phyloP scores from a whole-genome alignment of 768 basidiomycete genomes.

The Auricularia cornea region DNA sequence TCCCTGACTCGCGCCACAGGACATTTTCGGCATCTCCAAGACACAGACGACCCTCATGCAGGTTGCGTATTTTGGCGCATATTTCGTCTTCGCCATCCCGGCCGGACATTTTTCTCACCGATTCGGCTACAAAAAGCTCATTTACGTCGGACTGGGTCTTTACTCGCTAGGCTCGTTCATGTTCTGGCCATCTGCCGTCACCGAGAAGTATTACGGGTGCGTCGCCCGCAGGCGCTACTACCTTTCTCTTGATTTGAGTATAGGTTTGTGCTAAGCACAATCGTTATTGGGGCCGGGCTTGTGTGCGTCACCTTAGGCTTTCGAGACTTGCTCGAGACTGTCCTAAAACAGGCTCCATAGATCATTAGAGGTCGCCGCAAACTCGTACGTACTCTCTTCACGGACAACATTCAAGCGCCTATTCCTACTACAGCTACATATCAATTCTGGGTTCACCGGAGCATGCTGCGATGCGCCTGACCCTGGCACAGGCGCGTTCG shows the following conservation, averaged over 20 bases:
- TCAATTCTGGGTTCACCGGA: conserved; percentile 20
- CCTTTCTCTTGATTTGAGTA: too few relatives aligned
- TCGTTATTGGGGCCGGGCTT: conserved; percentile 24
- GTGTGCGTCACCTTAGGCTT: too few relatives aligned
- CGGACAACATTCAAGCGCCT: background rate
- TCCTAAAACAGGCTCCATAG: too few relatives aligned
- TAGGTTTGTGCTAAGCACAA: conserved; percentile 25
- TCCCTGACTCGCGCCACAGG: too few relatives aligned
- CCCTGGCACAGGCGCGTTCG: conserved; percentile 25
- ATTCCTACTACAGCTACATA: conserved; percentile 14
- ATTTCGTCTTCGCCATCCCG: background rate
- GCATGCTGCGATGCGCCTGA: conserved; percentile 28
- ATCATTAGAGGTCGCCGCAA: conserved; percentile 17
- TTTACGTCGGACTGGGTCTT: conserved; percentile 5
- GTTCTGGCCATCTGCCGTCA: conserved; percentile 29
- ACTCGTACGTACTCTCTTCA: conserved; percentile 12
- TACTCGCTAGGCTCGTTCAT: conserved; percentile 22
- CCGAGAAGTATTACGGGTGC: conserved; percentile 25
- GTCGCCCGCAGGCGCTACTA: too few relatives aligned
- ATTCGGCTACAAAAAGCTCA: conserved; percentile 22
- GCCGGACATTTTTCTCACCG: conserved; percentile 9
- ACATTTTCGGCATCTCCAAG: conserved; percentile 26
- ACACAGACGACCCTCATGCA: conserved; percentile 31
- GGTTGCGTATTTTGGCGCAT: conserved; percentile 19
- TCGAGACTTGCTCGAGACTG: too few relatives aligned